phyloP scores from a whole-genome alignment of 2,329 filamentous ascomycete genomes.

The Celoporthe dispersa region DNA sequence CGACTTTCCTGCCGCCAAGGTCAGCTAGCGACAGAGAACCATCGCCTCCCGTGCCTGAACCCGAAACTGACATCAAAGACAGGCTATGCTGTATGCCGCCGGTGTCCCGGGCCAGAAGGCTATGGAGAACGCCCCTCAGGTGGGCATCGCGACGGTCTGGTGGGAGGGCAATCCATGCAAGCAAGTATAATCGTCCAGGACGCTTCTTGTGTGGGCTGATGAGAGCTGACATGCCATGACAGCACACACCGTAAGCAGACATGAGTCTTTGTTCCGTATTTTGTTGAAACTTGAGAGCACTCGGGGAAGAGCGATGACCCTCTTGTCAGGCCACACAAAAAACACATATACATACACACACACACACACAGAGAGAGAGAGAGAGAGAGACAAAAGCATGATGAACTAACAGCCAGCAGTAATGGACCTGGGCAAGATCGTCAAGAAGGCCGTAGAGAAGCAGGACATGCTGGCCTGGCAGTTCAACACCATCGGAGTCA shows the following conservation, averaged over 20 bases:
- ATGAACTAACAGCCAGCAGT: constrained; percentile 52
- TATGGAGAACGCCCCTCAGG: constrained; percentile 90
- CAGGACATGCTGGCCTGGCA: constrained; percentile 93
- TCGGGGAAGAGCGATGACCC: background rate
- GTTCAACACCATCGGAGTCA: constrained; percentile 88
- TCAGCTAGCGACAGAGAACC: constrained; percentile 39
- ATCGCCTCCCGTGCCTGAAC: background rate
- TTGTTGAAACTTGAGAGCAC: background rate
- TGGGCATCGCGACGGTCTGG: constrained; percentile 91
- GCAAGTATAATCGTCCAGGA: constrained; percentile 50
- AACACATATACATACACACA: too few relatives aligned
- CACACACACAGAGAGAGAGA: background rate
- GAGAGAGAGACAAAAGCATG: background rate
- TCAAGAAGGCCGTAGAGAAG: constrained; percentile 80
- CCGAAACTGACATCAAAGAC: background rate
- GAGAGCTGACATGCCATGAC: constrained; percentile 29
- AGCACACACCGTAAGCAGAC: constrained; percentile 54
- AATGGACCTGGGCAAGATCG: constrained; percentile 83
- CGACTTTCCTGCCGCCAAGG: constrained; percentile 91
- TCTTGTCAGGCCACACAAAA: too few relatives aligned
- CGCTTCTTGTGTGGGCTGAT: background rate
- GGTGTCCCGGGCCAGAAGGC: constrained; percentile 81
- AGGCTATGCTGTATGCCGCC: constrained; percentile 95
- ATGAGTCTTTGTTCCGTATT: constrained; percentile 5
- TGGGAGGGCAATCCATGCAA: constrained; percentile 99